These are phyloP conservation scores for Eugenia klotzschiana DNA, from an alignment of 441 rosid species.

Conservation along the genomic window DNA sequence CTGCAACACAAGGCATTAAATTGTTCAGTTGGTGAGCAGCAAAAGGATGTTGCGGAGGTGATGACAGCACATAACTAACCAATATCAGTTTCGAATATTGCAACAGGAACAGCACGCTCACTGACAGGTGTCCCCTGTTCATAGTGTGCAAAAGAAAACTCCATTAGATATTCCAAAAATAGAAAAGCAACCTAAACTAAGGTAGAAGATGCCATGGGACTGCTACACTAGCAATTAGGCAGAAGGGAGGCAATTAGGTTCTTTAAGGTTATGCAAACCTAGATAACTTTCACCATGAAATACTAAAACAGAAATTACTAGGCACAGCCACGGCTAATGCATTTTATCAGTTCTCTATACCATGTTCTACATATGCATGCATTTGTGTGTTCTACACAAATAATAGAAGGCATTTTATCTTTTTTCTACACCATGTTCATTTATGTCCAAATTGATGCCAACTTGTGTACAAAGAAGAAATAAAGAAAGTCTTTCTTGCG, in stretches of 20 bases:
- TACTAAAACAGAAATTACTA: background rate
- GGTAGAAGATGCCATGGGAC: background rate
- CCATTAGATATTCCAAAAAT: constrained; percentile 4
- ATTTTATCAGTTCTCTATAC: background rate
- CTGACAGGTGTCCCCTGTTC: constrained; percentile 95
- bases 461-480: background rate
- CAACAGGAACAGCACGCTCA: constrained; percentile 99
- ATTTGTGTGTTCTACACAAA: background rate
- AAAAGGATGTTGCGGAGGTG: constrained; percentile 11
- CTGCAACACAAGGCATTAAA: constrained; percentile 28
- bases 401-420: background rate
- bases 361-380: background rate
- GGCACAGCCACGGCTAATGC: background rate
- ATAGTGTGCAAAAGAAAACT: constrained; percentile 6
- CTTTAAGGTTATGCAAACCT: background rate
- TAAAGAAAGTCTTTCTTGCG: background rate
- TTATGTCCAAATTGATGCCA: background rate
- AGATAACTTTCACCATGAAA: background rate
- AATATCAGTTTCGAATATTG: constrained; percentile 80
- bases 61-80: constrained; percentile 29
- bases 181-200: background rate
- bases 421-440: background rate
- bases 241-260: background rate
- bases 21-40: constrained; percentile 4
- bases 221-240: background rate